A percentile compares a stretch with the other conserved stretches of the same genome.
Conservation (phyloP, 139 green algal species). For the Chlamydomonas sp. region DNA sequence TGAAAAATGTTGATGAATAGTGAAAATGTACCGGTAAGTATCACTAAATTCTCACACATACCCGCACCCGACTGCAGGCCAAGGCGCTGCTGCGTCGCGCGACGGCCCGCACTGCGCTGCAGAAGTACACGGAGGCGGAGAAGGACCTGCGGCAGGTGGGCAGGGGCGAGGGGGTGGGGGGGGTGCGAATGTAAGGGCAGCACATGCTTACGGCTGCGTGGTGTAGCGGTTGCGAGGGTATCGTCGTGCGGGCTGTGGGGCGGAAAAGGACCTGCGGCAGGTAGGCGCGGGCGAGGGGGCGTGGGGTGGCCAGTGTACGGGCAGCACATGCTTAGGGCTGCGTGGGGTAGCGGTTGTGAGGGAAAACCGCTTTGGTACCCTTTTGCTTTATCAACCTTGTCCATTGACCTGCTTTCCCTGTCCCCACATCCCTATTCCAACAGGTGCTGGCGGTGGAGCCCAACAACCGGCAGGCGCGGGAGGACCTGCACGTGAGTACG, state of each 20-base stretch:
- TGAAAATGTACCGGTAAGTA: neutral
- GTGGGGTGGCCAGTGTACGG: neutral
- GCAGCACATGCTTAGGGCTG: neutral
- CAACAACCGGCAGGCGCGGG: conserved; percentile 67
- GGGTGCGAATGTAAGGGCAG: neutral
- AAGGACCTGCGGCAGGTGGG: conserved; percentile 52
- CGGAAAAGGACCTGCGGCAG: conserved; percentile 55
- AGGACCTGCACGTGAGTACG: conserved; percentile 58
- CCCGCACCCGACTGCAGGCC: conserved; percentile 16
- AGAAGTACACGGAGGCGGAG: conserved; percentile 53
- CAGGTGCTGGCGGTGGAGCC: conserved; percentile 60
- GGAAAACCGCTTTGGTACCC: too few species aligned
- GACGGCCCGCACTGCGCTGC: conserved; percentile 57
- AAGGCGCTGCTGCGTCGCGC: conserved; percentile 69
- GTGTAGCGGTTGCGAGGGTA: too few species aligned
- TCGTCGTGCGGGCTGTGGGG: conserved; percentile 2
- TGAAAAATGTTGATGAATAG: neutral
- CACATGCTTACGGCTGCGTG: too few species aligned
- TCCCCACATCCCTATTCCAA: neutral
- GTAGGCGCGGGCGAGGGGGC: neutral
- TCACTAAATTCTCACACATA: neutral
- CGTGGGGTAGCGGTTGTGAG: too few species aligned
- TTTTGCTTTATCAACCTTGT: too few species aligned
- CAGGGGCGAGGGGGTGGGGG: neutral
- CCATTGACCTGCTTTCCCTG: too few species aligned